Base-by-base conservation (phyloP, 306 rosid genomes). In the Neltuma alba region DNA sequence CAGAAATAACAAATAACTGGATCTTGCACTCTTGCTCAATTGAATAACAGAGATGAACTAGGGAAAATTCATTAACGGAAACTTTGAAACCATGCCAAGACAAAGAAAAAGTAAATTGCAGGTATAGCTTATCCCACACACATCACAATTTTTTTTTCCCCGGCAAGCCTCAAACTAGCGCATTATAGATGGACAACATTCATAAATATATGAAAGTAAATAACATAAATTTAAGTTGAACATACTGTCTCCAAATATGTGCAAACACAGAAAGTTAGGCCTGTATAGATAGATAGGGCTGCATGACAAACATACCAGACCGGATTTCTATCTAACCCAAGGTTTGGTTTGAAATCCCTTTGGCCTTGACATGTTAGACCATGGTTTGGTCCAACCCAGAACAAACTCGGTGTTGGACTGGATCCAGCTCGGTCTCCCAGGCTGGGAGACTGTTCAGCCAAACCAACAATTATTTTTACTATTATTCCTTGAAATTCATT, bases 1-100 rank as follows among this genome's bases (percentile, higher is more conserved):
- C 74, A 44, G 72, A 63, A 77, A 60, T 44, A 80, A 64, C 31
- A 50, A 41, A 52, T 64, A 72, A 74, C 69, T 48, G 76, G 44
- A 58, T 73, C 74, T 50, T 16, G 72, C 72, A 68, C 81, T 44
- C 50, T 16, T 61, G 52, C 81, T 83, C 57, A 76, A 63, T 25
- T 25, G 74, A 69, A 7, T 25, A 23, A 25, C 25, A 68, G 42
- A 66, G 5, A 2, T 28, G 57, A 70, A 76, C 33, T 76, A 52
- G 77, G 77, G 21, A 28, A 23, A 47, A 77, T 9, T 21, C 64
- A 71, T 79, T 73, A 23, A 23, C 34, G 55, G 58, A 41, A 58
- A 76, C 23, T 38, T 54, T 3, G 45, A 55, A 75, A 64, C 37
- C 58, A 76, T 73, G 64, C 7, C 55, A 44, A 55, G 41, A 57